Evolutionary conservation across 177 flowering plant genomes (phyloP).

Genomic region (Vitis hybrid): DNA sequence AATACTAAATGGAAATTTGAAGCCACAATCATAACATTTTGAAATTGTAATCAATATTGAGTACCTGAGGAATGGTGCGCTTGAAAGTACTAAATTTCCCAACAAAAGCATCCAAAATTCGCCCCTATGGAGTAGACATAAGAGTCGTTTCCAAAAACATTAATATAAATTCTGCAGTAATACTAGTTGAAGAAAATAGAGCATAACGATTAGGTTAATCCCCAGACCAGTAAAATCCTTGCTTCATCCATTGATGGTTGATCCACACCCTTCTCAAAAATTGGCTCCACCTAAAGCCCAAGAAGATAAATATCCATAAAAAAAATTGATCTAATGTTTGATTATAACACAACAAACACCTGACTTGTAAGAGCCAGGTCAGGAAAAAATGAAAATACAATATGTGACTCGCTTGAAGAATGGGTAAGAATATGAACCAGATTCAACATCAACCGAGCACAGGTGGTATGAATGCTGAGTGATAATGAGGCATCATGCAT

Average conservation of each 20-base stretch:
- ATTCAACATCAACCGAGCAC: slow-evolving; percentile 98
- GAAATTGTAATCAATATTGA: background rate
- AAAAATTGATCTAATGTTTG: background rate
- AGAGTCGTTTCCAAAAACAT: slow-evolving; percentile 1
- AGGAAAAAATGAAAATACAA: background rate
- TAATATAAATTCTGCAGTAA: slow-evolving; percentile 5
- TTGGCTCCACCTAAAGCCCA: slow-evolving; percentile 80
- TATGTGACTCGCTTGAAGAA: background rate
- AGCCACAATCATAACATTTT: background rate
- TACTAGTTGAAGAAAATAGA: background rate
- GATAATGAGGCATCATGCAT: slow-evolving; percentile 98
- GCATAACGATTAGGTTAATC: slow-evolving; percentile 1
- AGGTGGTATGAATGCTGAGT: slow-evolving; percentile 92
- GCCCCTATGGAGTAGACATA: slow-evolving; percentile 48
- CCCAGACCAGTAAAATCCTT: slow-evolving; percentile 70
- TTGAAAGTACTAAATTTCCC: slow-evolving; percentile 96
- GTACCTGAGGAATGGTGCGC: slow-evolving; percentile 98
- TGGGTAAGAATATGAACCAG: slow-evolving; percentile 51
- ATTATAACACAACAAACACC: background rate
- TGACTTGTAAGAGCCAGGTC: background rate
- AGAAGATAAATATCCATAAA: background rate
- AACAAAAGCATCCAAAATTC: slow-evolving; percentile 97
- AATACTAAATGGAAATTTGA: background rate
- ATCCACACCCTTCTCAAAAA: slow-evolving; percentile 94
- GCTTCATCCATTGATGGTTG: slow-evolving; percentile 90